Evolutionary conservation across 75 land plant species (phyloP).

Genomic region (Larix kaempferi): DNA sequence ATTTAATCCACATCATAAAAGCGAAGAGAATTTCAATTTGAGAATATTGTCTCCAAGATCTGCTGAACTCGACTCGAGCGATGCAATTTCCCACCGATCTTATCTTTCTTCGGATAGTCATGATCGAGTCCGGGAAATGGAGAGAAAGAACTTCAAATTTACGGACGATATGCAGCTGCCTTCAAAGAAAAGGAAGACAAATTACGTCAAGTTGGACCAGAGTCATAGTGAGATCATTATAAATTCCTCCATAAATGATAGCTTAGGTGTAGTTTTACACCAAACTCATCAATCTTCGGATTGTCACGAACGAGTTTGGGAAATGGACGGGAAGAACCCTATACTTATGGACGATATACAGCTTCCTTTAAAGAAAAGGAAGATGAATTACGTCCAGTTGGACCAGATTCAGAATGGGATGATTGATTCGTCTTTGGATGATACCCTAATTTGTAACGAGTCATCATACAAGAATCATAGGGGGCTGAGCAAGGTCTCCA

Average conservation of each 20-base stretch:
- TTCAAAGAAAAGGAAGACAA: conserved; percentile 1
- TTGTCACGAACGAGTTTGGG: too few species aligned
- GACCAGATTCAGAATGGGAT: not conserved
- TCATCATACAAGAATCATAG: too few species aligned
- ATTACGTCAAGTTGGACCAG: not conserved
- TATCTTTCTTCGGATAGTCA: too few species aligned
- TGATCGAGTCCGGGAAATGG: too few species aligned
- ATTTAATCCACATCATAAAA: too few species aligned
- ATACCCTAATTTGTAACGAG: not conserved
- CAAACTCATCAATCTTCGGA: too few species aligned
- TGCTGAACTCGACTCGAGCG: too few species aligned
- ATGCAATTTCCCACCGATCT: too few species aligned
- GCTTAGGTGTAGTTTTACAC: too few species aligned
- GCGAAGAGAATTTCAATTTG: too few species aligned
- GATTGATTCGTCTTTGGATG: not conserved
- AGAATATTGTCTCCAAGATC: too few species aligned
- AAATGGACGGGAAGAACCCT: not conserved
- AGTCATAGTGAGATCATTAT: not conserved
- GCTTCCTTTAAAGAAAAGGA: not conserved
- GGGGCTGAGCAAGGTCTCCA: not conserved
- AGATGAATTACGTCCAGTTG: not conserved
- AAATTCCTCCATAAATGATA: not conserved
- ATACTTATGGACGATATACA: not conserved
- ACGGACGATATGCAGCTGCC: too few species aligned
- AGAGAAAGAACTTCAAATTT: not conserved